Percentiles rank a stretch among this genome's conserved stretches.
phyloP scores from a whole-genome alignment of 352 stramenopile genomes.

The Phytophthora fragariae region DNA sequence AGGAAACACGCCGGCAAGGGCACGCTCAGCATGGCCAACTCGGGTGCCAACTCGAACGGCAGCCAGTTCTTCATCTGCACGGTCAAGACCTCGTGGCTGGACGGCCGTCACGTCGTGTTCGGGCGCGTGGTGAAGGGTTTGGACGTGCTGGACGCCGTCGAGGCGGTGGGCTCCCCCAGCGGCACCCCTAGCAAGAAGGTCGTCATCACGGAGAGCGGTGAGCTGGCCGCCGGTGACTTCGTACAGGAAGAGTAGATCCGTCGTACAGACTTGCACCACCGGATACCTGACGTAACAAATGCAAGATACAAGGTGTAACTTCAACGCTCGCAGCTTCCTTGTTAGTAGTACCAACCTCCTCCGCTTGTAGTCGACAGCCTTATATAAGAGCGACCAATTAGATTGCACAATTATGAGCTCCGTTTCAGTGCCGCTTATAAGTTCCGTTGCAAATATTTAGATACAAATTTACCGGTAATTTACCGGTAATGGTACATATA shows the following conservation, averaged over 20 bases:
- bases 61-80: constrained; percentile 99
- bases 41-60: constrained; percentile 92
- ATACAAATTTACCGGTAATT: too few relatives aligned
- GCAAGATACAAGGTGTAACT: constrained; percentile 1
- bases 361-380: too few relatives aligned
- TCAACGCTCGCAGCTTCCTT: background rate
- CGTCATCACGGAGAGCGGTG: constrained; percentile 95
- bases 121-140: constrained; percentile 96
- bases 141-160: constrained; percentile 97
- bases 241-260: constrained; percentile 52
- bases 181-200: constrained; percentile 91
- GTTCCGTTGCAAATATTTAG: too few relatives aligned
- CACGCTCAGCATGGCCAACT: constrained; percentile 87
- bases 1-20: constrained; percentile 77
- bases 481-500: too few relatives aligned
- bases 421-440: too few relatives aligned
- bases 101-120: constrained; percentile 91
- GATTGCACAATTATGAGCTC: too few relatives aligned
- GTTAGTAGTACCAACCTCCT: too few relatives aligned
- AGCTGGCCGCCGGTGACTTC: constrained; percentile 76
- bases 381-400: too few relatives aligned
- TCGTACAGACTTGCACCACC: background rate
- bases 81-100: constrained; percentile 92
- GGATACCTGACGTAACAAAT: constrained; percentile 6
- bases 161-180: constrained; percentile 92